Base-by-base conservation (phyloP, 441 rosid genomes). In the Erodium moschatum region DNA sequence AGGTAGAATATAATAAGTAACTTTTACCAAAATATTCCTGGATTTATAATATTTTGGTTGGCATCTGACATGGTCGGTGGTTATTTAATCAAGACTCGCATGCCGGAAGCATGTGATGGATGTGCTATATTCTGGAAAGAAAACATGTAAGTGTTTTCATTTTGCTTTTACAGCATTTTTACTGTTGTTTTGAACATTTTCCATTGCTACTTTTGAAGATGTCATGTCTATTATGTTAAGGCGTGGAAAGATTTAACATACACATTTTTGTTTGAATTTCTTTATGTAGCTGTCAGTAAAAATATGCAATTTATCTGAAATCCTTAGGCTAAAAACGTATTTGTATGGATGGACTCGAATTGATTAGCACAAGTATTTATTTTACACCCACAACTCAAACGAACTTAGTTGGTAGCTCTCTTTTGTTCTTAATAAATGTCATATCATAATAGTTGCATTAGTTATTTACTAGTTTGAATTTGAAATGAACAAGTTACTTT, bases 111-210 rank as follows among this genome's bases (percentile, higher is more conserved):
- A 38, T 73, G 70, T 73, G 98, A 94, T 82, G 97, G 98, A 31
- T 89, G 97, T 79, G 96, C 98, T 64, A 79, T 86, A 44, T 94
- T 89, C 78, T 94, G 98, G 98, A 86, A 83, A 74, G 85, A 87
- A 3, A 76, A 80, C 40, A 62, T 64, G 98, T 93, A 84, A 88
- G 88, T 67, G 64, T 56, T 16, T 54, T 20, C 44, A 11, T 46
- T 46, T 46, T 46, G 52, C 52, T 46, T 46, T 46, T 10, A 12
- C 52, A 46, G 52, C 52, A 12, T 46, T 46, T 46, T 46, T 46
- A 46, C 5, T 40, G 0, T 64, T 64, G 40, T 68, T 56, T n/a
- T 71, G 46, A 72, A 58, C 31, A 64, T 42, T 46, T 12, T 15
- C 15, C 15, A n/a, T 46, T 46, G 52, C 52, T 12, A 46, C 52